Base-by-base conservation (phyloP, 768 basidiomycete species). In the Galerina marginata region DNA sequence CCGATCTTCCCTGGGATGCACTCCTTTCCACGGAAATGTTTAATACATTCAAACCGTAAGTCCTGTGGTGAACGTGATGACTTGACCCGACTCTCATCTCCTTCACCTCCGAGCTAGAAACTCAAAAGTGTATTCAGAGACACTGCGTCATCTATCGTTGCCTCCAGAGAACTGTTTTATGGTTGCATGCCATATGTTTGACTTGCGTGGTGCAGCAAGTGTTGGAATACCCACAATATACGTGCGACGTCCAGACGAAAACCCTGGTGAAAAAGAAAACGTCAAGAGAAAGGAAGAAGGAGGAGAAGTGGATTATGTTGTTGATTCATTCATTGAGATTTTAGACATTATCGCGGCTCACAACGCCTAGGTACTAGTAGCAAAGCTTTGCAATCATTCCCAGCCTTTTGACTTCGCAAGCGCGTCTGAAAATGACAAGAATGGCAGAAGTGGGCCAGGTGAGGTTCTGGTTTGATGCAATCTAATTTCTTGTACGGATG, bases 21-120 rank as follows among this genome's bases (percentile, higher is more conserved):
- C 72, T 90, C 14, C 78, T 90, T 49, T 87, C 86, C 0, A 74
- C 81, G 1, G 85, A 87, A 53, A 70, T 89, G 12, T 84, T 88
- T 46, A 75, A 77, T 4, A 80, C 81, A 0, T 90, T 82, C 74
- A 90, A 90, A 67, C 86, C 88, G 88, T 89, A 45, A 40, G 85
- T 72, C 39, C 36, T 36, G 16, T 37, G 26, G 29, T 33, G 7
- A 3, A 7, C 7, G 1, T 33, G 29, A 33, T 7, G 29, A 33
- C 7, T 33, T 33, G 7, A 33, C 29, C 29, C 29, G 7, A 33
- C 29, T 33, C 29, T 20, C 20, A 20, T 20, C 20, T 33, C 29
- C 29, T 33, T 33, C 29, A 33, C 29, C 7, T 33, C 29, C 7
- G 29, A 33, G 7, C 29, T 60, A 86, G 85, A 4, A 82, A 83